These are phyloP conservation scores for Exophiala alcalophila DNA, from an alignment of 2,329 filamentous ascomycete species.

Conservation along the genomic window DNA sequence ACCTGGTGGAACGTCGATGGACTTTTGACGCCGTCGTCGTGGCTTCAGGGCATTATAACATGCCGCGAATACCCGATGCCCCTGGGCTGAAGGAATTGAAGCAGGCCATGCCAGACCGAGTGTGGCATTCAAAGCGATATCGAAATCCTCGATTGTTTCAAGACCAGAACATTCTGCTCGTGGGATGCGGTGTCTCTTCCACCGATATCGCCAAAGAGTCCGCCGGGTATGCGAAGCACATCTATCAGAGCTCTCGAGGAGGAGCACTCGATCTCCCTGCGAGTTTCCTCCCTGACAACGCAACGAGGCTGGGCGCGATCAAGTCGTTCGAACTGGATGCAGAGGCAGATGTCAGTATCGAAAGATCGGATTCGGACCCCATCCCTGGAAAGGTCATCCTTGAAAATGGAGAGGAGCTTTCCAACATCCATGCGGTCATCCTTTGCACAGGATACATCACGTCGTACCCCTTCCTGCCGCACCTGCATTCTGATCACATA, in stretches of 20 bases:
- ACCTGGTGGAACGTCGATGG: slow-evolving; percentile 29
- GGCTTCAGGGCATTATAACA: slow-evolving; percentile 56
- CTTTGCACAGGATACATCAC: slow-evolving; percentile 68
- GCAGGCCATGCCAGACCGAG: slow-evolving; percentile 42
- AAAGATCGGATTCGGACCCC: slow-evolving; percentile 32
- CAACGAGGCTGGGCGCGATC: slow-evolving; percentile 53
- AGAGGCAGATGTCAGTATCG: neutral
- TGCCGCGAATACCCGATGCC: slow-evolving; percentile 49
- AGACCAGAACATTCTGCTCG: slow-evolving; percentile 56
- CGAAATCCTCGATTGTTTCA: slow-evolving; percentile 47
- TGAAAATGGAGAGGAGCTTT: slow-evolving; percentile 52
- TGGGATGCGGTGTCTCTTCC: slow-evolving; percentile 56
- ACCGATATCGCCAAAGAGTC: slow-evolving; percentile 55
- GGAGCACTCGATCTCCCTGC: slow-evolving; percentile 59
- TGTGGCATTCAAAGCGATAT: slow-evolving; percentile 54
- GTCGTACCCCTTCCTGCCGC: slow-evolving; percentile 61
- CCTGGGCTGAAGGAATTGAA: slow-evolving; percentile 50
- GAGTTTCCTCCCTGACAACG: slow-evolving; percentile 53
- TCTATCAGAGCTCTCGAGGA: slow-evolving; percentile 58
- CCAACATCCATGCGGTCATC: slow-evolving; percentile 60
- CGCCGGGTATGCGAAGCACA: slow-evolving; percentile 42
- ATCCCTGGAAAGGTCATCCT: slow-evolving; percentile 54
- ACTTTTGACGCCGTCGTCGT: slow-evolving; percentile 52
- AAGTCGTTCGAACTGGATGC: slow-evolving; percentile 42
- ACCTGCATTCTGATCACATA: slow-evolving; percentile 49